Base-by-base conservation (phyloP, 495 filamentous ascomycete genomes). In the Penicillium lividum region DNA sequence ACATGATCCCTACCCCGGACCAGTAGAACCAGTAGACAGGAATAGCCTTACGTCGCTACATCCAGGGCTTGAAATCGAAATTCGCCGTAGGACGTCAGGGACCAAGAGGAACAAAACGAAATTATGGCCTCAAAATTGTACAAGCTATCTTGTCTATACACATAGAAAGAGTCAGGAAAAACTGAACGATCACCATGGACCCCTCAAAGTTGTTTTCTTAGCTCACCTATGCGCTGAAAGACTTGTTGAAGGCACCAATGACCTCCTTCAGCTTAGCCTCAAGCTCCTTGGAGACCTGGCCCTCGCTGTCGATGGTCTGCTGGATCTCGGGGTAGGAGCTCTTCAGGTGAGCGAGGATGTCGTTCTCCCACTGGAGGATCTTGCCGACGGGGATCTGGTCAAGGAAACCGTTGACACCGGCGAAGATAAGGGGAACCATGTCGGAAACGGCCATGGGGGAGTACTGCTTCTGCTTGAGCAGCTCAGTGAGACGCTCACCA, bases 381-480 rank as follows among this genome's bases (percentile, higher is more conserved):
- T 89, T 93, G 81, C 62, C 74, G 66, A 96, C 93, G 58, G 93
- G 93, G 63, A 97, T 84, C 62, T 63, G 75, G 81, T 97, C 93
- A 61, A 97, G 87, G 80, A 84, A 82, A 80, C 94, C 94, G 78
- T 98, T 98, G 78, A 98, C 91, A 93, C 94, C 94, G 68, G 94
- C 94, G 81, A 88, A 98, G 84, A 98, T 98, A 61, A 98, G 87
- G 63, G 94, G 94, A 82, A 98, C 94, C 92, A 98, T 97, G 81
- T 98, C 94, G 83, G 93, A 90, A 67, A 98, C 94, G 68, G 91
- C 90, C 94, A 98, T 98, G 68, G 94, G 94, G 38, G 86, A 87
- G 86, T 98, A 98, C 83, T 98, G 94, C 89, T 97, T 97, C 85
- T 98, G 94, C 89, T 97, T 98, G 72, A 97, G 91, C 67, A 97